Base-by-base conservation (phyloP, 352 stramenopile genomes). In the Nannochloropsis limnetica region DNA sequence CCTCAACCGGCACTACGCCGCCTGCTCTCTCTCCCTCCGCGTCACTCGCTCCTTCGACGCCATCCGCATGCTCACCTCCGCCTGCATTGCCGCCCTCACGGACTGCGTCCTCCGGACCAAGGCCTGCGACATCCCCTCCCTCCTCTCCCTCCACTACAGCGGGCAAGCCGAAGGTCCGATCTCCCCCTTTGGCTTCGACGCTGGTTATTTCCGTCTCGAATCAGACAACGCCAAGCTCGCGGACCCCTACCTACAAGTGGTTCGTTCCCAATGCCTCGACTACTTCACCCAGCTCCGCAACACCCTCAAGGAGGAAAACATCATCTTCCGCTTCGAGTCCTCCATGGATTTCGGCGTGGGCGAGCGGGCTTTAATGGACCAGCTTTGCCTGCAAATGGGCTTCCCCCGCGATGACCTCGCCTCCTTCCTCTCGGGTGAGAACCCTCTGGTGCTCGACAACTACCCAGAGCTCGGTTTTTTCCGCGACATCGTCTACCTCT, bases 391-490 rank as follows among this genome's bases (percentile, higher is more conserved):
- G 20, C 86, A 89, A 27, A 89, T 89, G 81, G 88, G 88, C 20
- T 91, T 89, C 43, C 37, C 82, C 17, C 81, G 83, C 20, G 82
- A 87, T 11, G 80, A 86, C n/a, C 83, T 87, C 43, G 86, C 85
- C 45, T 61, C 84, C 44, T 90, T 89, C 49, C 80, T 91, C 84
- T 90, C 88, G 17, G 92, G 91, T 44, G 86, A 88, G 45, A 92
- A 94, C 83, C 43, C 79, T 86, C 87, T 89, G 1, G 88, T 96
- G 20, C 87, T 95, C 80, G 92, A 95, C 82, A 90, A 95, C 54
- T 89, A 95, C 22, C 93, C 93, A 0, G 92, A 96, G 83, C 91
- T 96, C 80, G 93, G 90, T 80, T 94, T 93, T 82, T 94, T 96
- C 79, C 84, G 93, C n/a, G 93, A 96, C 83, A 93, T 96, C 84